phyloP scores from a whole-genome alignment of 2,329 filamentous ascomycete species.

The Emergomyces orientalis region DNA sequence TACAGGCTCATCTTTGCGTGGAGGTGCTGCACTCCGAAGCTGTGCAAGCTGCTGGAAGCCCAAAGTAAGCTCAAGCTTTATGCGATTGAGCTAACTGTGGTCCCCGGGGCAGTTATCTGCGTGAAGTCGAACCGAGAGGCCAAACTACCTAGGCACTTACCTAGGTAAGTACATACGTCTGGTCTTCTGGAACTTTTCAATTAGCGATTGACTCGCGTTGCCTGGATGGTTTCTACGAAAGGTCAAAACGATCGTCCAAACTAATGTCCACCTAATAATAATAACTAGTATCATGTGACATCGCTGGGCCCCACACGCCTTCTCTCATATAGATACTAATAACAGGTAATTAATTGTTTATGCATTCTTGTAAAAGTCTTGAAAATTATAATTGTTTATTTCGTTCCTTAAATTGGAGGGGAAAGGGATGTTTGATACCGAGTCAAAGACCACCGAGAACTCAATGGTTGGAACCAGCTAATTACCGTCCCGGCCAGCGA shows the following conservation, averaged over 20 bases:
- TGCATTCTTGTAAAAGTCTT: neutral
- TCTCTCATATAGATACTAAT: no score
- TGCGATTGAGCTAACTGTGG: no score
- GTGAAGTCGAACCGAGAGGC: neutral
- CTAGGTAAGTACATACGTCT: no score
- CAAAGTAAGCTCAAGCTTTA: neutral
- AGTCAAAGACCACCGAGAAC: neutral
- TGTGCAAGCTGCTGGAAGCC: neutral
- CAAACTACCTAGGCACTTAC: neutral
- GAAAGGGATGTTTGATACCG: neutral
- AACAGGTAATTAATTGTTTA: neutral
- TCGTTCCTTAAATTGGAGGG: neutral
- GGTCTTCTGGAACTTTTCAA: no score
- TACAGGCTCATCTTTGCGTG: constrained; percentile 16
- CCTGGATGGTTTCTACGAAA: no score
- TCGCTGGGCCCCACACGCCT: no score
- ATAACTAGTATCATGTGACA: no score
- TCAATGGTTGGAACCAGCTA: neutral
- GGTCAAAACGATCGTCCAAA: no score
- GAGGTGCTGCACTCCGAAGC: neutral
- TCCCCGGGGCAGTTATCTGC: no score
- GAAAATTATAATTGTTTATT: neutral
- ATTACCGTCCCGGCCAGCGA: neutral
- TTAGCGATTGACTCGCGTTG: no score
- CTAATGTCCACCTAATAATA: no score